Conservation (phyloP, 2,329 filamentous ascomycete species). For the Microdochium paspali region DNA sequence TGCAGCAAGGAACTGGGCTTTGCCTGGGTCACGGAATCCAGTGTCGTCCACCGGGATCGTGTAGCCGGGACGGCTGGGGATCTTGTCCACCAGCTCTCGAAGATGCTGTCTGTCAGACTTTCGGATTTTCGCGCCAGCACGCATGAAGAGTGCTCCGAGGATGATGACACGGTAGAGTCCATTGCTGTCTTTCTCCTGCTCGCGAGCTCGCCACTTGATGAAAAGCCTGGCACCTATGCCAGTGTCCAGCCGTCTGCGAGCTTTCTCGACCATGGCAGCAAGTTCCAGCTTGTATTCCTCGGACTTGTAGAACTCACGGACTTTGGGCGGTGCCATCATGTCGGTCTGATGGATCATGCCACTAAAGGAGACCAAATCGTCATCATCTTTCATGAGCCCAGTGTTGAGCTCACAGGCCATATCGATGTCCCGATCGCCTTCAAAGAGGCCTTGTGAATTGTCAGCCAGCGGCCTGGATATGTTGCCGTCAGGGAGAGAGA, state of each 20-base stretch:
- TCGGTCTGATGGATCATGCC: not conserved
- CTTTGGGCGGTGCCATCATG: not conserved
- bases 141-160: not conserved
- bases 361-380: not conserved
- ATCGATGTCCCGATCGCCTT: constrained; percentile 5
- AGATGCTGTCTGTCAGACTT: not conserved
- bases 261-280: not conserved
- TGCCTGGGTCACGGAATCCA: not conserved
- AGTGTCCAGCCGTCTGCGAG: constrained; percentile 1
- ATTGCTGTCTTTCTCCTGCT: not conserved
- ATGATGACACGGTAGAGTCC: not conserved
- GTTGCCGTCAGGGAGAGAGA: not conserved
- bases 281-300: not conserved
- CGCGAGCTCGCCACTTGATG: constrained; percentile 1
- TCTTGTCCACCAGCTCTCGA: not conserved
- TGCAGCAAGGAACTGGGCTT: not conserved
- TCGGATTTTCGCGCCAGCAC: not conserved
- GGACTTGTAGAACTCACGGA: not conserved
- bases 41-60: not conserved
- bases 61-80: not conserved
- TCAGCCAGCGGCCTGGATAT: not conserved
- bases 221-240: constrained; percentile 4
- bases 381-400: not conserved
- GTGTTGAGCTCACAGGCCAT: constrained; percentile 1
- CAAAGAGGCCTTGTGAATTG: constrained; percentile 3